Percentiles rank a stretch among this genome's conserved stretches.
Conservation (phyloP, 2,329 filamentous ascomycete species). For the Aspergillus ruber region DNA sequence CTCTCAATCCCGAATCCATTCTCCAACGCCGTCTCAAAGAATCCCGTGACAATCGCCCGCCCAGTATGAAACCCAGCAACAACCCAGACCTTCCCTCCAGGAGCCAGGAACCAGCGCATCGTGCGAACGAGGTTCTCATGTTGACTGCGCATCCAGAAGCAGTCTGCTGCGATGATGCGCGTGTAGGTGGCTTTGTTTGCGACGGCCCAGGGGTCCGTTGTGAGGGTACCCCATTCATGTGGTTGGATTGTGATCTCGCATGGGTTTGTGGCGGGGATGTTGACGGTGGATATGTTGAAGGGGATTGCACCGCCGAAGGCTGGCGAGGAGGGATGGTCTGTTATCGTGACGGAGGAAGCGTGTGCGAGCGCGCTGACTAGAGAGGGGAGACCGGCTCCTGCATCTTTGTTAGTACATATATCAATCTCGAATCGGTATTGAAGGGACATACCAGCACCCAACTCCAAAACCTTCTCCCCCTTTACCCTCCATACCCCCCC, state of each 20-base stretch:
- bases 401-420: background rate
- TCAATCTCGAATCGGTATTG: too few relatives aligned
- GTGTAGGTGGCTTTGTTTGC: constrained; percentile 39
- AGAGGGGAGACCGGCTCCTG: constrained; percentile 39
- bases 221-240: constrained; percentile 49
- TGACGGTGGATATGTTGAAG: constrained; percentile 41
- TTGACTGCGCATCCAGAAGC: constrained; percentile 54
- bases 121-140: constrained; percentile 51
- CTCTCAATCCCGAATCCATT: constrained; percentile 45
- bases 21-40: constrained; percentile 45
- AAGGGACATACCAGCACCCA: too few relatives aligned
- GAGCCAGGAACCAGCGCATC: constrained; percentile 51
- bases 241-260: constrained; percentile 37
- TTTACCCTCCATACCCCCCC: constrained; percentile 37
- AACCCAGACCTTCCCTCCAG: constrained; percentile 38
- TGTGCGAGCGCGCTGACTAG: constrained; percentile 31
- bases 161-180: constrained; percentile 55
- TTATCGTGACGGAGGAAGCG: constrained; percentile 40
- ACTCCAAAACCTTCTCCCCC: constrained; percentile 46
- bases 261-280: constrained; percentile 16
- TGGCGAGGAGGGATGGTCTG: constrained; percentile 44
- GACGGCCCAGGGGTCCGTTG: constrained; percentile 30
- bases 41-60: constrained; percentile 47
- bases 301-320: constrained; percentile 38
- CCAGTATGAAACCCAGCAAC: constrained; percentile 57